Conservation (phyloP, 805 yeast genomes). For the Starmerella kuoi region DNA sequence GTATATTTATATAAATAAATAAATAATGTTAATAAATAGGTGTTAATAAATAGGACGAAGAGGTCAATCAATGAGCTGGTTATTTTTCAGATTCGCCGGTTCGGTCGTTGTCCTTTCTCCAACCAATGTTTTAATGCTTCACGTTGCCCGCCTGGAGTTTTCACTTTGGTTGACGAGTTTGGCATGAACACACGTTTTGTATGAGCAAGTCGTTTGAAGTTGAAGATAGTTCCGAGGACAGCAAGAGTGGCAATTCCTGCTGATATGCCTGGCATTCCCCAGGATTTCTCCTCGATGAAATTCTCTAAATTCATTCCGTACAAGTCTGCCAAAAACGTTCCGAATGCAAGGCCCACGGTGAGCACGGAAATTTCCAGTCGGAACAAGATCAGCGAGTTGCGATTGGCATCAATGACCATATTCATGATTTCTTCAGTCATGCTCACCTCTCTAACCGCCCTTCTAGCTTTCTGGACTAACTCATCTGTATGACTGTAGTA, state of each 20-base stretch:
- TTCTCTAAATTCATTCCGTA: conserved; percentile 94
- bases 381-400: conserved; percentile 79
- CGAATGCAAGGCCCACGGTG: conserved; percentile 74
- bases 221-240: conserved; percentile 38
- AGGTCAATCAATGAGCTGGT: background rate
- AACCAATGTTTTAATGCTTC: conserved; percentile 17
- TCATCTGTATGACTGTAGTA: conserved; percentile 89
- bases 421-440: conserved; percentile 90
- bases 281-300: conserved; percentile 69
- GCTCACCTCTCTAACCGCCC: conserved; percentile 67
- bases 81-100: background rate
- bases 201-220: conserved; percentile 45
- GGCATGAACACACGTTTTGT: conserved; percentile 60
- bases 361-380: conserved; percentile 74
- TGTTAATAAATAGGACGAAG: background rate
- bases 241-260: conserved; percentile 35
- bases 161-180: conserved; percentile 5
- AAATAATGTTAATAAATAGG: background rate
- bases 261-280: conserved; percentile 49
- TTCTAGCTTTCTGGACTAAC: conserved; percentile 80
- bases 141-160: conserved; percentile 4
- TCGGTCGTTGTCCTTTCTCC: conserved; percentile 5
- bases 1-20: no score
- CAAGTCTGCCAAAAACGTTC: conserved; percentile 73
- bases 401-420: conserved; percentile 78